Evolutionary conservation across 345 rosid species (phyloP).

Genomic region (Salix exigua): DNA sequence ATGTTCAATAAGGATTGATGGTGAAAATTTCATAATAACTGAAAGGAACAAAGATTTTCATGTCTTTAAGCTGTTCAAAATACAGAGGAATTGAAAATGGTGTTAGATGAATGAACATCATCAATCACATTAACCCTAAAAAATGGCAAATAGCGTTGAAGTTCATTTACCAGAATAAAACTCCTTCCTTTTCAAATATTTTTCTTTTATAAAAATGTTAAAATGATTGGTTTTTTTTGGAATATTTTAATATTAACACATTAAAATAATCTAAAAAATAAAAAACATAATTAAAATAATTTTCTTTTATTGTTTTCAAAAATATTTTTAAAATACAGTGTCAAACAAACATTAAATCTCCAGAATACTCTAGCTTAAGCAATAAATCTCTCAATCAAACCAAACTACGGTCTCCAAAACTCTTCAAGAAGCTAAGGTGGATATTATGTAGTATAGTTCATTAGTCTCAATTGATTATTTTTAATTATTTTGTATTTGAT

Average conservation of each 20-base stretch:
- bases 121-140: neutral
- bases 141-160: no score
- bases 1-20: no score
- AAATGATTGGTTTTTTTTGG: neutral
- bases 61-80: no score
- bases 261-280: no score
- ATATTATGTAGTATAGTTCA: neutral
- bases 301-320: no score
- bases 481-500: no score
- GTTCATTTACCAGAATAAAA: neutral
- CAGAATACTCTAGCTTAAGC: neutral
- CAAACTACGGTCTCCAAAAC: neutral
- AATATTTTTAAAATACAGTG: no score
- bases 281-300: no score
- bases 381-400: neutral
- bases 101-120: neutral
- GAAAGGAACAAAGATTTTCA: no score
- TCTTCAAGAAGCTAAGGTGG: slow-evolving; percentile 11
- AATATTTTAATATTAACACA: neutral
- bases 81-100: neutral
- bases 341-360: neutral
- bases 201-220: no score
- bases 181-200: neutral
- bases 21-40: no score
- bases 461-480: no score